These are phyloP conservation scores for Cucurbitaria berberidis DNA, from an alignment of 2,329 filamentous ascomycete genomes.

Conservation along the genomic window DNA sequence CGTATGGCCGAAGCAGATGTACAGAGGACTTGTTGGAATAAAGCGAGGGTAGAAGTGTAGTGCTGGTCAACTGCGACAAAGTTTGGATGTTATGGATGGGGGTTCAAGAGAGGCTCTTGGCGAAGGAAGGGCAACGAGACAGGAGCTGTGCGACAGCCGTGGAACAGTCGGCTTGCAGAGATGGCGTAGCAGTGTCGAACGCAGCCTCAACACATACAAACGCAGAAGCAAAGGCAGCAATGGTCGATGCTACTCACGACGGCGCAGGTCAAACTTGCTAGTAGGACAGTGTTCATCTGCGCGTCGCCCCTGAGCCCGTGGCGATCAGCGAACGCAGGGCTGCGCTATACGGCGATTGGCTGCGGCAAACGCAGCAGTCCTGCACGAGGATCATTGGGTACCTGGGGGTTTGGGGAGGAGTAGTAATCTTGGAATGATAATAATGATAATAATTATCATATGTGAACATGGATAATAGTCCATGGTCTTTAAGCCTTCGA, in stretches of 20 bases:
- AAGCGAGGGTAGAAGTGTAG: conserved; percentile 3
- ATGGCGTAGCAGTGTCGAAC: conserved; percentile 7
- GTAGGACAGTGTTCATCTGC: conserved; percentile 6
- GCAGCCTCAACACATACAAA: conserved; percentile 1
- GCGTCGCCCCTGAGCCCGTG: conserved; percentile 21
- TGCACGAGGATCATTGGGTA: conserved; percentile 3
- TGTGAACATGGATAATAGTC: neutral
- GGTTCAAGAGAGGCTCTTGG: conserved; percentile 5
- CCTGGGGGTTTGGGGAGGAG: neutral
- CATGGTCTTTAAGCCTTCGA: neutral
- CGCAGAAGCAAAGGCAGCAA: conserved; percentile 1
- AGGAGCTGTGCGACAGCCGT: neutral
- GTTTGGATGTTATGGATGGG: conserved; percentile 2
- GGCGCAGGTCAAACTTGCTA: neutral
- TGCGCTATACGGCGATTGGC: conserved; percentile 14
- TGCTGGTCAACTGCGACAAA: conserved; percentile 1
- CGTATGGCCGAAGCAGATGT: conserved; percentile 7
- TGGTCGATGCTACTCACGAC: conserved; percentile 4
- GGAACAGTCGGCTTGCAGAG: neutral
- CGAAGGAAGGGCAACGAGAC: conserved; percentile 3
- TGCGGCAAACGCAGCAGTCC: conserved; percentile 11
- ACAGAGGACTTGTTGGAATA: neutral
- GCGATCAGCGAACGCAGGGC: conserved; percentile 17
- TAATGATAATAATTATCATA: too few relatives aligned
- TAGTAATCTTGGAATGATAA: too few relatives aligned